A percentile compares a stretch with the other conserved stretches of the same genome.
phyloP scores from a whole-genome alignment of 2,329 filamentous ascomycete genomes.

The Nemania diffusa region DNA sequence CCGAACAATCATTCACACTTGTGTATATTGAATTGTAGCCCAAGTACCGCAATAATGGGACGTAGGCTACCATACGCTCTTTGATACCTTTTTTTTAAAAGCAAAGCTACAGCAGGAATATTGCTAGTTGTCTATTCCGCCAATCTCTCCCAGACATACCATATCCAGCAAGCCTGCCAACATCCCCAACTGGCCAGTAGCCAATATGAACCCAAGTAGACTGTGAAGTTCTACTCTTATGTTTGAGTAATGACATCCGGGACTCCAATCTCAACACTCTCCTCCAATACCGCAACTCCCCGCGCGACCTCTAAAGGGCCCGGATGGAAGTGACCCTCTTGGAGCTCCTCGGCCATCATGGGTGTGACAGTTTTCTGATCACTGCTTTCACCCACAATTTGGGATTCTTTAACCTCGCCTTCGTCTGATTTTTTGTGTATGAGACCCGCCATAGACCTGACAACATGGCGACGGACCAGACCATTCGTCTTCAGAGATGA shows the following conservation, averaged over 20 bases:
- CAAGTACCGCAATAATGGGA: background rate
- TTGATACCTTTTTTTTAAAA: background rate
- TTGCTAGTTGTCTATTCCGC: background rate
- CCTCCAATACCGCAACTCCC: conserved; percentile 67
- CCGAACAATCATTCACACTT: no score
- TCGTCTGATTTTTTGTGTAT: conserved; percentile 16
- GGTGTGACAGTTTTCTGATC: conserved; percentile 27
- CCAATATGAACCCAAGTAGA: conserved; percentile 11
- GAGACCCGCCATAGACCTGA: conserved; percentile 29
- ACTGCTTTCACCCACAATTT: conserved; percentile 31
- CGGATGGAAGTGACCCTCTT: conserved; percentile 50
- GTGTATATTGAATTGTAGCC: no score
- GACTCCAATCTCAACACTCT: conserved; percentile 60
- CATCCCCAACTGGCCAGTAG: conserved; percentile 12
- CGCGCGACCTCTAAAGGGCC: conserved; percentile 59
- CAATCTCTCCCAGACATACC: conserved; percentile 2
- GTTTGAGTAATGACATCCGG: conserved; percentile 56
- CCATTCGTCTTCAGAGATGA: conserved; percentile 27
- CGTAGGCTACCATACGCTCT: background rate
- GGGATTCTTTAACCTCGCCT: conserved; percentile 16
- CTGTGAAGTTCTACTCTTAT: conserved; percentile 14
- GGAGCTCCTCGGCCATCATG: conserved; percentile 50
- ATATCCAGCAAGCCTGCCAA: conserved; percentile 22
- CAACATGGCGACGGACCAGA: conserved; percentile 6
- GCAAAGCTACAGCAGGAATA: background rate